Conservation (phyloP, 1,284 basidiomycete species). For the Sphaerobolus stellatus region DNA sequence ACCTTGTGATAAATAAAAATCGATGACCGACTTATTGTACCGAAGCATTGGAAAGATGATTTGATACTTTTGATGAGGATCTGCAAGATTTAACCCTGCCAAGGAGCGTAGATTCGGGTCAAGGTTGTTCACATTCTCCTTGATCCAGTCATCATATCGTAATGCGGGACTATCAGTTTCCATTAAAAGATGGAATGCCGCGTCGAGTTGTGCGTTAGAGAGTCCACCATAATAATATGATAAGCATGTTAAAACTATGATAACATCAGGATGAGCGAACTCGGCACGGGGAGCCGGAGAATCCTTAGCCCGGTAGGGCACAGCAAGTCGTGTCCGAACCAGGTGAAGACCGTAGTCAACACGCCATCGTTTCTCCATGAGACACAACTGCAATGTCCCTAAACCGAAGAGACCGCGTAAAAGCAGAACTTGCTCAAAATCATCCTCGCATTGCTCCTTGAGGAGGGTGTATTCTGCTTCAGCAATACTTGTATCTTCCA, state of each 20-base stretch:
- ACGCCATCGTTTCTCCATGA: slow-evolving; percentile 47
- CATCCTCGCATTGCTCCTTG: too few relatives aligned
- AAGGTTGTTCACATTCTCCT: slow-evolving; percentile 17
- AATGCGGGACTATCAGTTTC: slow-evolving; percentile 44
- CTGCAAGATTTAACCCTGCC: slow-evolving; percentile 43
- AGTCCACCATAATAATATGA: slow-evolving; percentile 55
- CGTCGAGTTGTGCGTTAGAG: slow-evolving; percentile 36
- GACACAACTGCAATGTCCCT: slow-evolving; percentile 41
- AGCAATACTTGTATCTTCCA: slow-evolving; percentile 16
- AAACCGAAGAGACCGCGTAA: slow-evolving; percentile 43
- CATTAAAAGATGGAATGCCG: slow-evolving; percentile 41
- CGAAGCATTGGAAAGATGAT: slow-evolving; percentile 37
- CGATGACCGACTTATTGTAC: slow-evolving; percentile 39
- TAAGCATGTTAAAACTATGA: slow-evolving; percentile 48
- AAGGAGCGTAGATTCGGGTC: slow-evolving; percentile 32
- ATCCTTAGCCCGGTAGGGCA: slow-evolving; percentile 56
- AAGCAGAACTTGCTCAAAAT: slow-evolving; percentile 40
- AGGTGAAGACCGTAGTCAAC: slow-evolving; percentile 53
- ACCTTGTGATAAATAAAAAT: slow-evolving; percentile 49
- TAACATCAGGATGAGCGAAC: slow-evolving; percentile 56
- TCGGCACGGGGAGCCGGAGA: slow-evolving; percentile 48
- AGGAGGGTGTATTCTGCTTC: too few relatives aligned
- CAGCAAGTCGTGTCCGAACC: slow-evolving; percentile 47
- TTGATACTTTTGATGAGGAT: slow-evolving; percentile 34
- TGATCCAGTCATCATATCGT: slow-evolving; percentile 46